Conservation (phyloP, 2,329 filamentous ascomycete genomes). For the Xylariales sp. region DNA sequence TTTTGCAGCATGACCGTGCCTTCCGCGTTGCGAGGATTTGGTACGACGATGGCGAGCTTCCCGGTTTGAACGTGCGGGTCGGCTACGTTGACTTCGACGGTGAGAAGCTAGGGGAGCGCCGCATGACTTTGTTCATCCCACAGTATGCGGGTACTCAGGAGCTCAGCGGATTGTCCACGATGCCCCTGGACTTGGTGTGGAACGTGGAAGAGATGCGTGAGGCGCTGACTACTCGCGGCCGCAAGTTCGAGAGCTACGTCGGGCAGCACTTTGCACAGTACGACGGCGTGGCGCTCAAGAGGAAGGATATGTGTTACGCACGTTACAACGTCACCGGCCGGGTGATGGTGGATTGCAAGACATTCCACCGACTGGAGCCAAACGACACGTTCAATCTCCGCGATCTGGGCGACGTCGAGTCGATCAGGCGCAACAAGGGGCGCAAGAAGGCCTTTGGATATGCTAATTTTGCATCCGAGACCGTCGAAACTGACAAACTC, state of each 20-base stretch:
- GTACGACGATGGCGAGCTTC: slow-evolving; percentile 18
- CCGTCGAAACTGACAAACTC: slow-evolving; percentile 14
- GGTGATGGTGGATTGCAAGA: slow-evolving; percentile 30
- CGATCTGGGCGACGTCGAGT: slow-evolving; percentile 11
- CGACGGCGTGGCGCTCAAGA: slow-evolving; percentile 20
- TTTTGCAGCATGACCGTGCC: slow-evolving; percentile 21
- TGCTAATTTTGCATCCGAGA: slow-evolving; percentile 17
- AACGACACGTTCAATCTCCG: slow-evolving; percentile 18
- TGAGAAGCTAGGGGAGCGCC: slow-evolving; percentile 23
- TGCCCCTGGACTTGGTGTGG: slow-evolving; percentile 24
- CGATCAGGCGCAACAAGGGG: slow-evolving; percentile 11
- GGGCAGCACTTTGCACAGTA: slow-evolving; percentile 30
- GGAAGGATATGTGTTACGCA: slow-evolving; percentile 10
- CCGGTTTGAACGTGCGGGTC: slow-evolving; percentile 17
- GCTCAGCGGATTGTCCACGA: slow-evolving; percentile 21
- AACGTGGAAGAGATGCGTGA: slow-evolving; percentile 13
- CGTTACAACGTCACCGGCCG: slow-evolving; percentile 23
- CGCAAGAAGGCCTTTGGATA: slow-evolving; percentile 10
- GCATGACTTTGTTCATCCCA: slow-evolving; percentile 17
- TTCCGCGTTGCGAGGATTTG: slow-evolving; percentile 22
- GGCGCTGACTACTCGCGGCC: slow-evolving; percentile 23
- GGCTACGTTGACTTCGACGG: slow-evolving; percentile 30
- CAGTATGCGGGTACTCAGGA: slow-evolving; percentile 21
- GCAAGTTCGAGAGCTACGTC: slow-evolving; percentile 24
- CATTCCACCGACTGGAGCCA: slow-evolving; percentile 23